Conservation (phyloP, 1,284 basidiomycete genomes). For the Farysia itapuensis region DNA sequence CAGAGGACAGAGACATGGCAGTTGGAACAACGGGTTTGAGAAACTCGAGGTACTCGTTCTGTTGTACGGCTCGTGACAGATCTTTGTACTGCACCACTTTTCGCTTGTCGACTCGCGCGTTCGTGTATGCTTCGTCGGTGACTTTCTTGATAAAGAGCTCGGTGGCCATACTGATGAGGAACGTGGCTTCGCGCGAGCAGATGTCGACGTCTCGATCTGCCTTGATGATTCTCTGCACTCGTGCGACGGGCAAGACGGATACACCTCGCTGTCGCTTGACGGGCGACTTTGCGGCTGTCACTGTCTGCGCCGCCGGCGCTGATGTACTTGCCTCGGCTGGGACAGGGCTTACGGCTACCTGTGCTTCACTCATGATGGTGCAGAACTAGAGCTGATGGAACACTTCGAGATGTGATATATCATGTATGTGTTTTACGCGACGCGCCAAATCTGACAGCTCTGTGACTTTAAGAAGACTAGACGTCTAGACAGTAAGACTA, state of each 20-base stretch:
- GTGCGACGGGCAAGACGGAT: slow-evolving; percentile 40
- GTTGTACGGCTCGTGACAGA: slow-evolving; percentile 44
- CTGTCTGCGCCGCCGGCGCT: not conserved
- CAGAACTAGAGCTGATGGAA: no score
- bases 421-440: not conserved
- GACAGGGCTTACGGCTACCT: no score
- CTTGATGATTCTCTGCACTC: slow-evolving; percentile 50
- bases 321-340: not conserved
- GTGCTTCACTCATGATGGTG: no score
- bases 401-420: no score
- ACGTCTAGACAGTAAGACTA: no score
- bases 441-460: not conserved
- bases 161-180: slow-evolving; percentile 47
- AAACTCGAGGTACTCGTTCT: slow-evolving; percentile 44
- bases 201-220: slow-evolving; percentile 51
- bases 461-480: no score
- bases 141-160: slow-evolving; percentile 48
- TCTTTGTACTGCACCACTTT: slow-evolving; percentile 50
- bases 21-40: slow-evolving; percentile 43
- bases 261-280: slow-evolving; percentile 18
- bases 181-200: slow-evolving; percentile 51
- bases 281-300: not conserved
- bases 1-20: slow-evolving; percentile 30
- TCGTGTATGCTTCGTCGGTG: slow-evolving; percentile 44
- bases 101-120: slow-evolving; percentile 47